Conservation (phyloP, 768 basidiomycete genomes). For the Lactarius pseudohatsudake region DNA sequence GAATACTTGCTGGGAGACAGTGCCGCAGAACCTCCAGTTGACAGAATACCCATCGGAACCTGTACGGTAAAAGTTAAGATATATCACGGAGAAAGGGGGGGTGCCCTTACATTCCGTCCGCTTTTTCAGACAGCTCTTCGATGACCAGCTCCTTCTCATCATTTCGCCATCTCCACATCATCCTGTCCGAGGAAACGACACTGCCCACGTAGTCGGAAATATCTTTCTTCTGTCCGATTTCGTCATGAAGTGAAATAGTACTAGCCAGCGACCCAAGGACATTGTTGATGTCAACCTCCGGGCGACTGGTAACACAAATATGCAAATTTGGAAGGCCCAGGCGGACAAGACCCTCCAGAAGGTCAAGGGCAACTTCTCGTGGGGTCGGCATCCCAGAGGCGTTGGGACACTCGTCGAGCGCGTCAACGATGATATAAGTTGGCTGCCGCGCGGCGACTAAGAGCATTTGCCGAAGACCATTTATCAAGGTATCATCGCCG, state of each 20-base stretch:
- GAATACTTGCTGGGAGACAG: not conserved
- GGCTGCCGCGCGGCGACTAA: not conserved
- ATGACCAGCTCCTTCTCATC: not conserved
- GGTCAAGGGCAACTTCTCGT: not conserved
- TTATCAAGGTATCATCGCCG: not conserved
- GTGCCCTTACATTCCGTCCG: not conserved
- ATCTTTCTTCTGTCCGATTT: not conserved
- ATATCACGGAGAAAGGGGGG: not conserved
- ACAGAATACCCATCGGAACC: slow-evolving; percentile 2
- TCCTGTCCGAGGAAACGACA: not conserved
- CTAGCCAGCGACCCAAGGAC: not conserved
- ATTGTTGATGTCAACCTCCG: not conserved
- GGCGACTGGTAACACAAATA: not conserved
- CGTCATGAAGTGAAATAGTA: not conserved
- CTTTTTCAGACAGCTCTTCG: not conserved
- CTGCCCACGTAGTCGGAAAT: not conserved
- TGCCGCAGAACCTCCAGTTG: not conserved
- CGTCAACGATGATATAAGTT: not conserved
- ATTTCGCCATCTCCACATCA: not conserved
- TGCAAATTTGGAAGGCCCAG: not conserved
- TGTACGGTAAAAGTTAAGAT: not conserved
- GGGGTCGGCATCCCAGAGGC: not conserved
- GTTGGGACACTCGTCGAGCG: not conserved
- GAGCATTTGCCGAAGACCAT: not conserved
- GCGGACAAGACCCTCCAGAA: not conserved